Evolutionary conservation across 768 basidiomycete genomes (phyloP), one percentile per base, ranked within the genome.

Genomic region (Neoboletus magnificus): DNA sequence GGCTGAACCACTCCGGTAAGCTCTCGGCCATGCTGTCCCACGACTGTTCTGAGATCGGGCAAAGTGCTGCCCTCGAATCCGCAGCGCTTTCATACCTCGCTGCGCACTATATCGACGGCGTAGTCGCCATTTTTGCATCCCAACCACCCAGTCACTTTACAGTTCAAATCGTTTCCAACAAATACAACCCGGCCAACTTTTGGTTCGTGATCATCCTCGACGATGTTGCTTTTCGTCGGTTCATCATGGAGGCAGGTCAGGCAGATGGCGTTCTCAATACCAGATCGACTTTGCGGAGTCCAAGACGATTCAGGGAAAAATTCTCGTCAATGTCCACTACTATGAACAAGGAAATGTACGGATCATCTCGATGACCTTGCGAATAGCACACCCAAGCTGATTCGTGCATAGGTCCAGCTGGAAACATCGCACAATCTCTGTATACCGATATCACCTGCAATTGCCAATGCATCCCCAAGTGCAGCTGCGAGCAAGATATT

Each of bases 261-360:
- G 96, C 33, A 79, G 94, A 68, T 98, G 96, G 96, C 83, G 95
- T 37, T 94, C 93, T 7, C 81, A 87, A 61, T 98, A 97, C 69
- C 68, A 75, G 10, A 76, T 97, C 47, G 84, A 96, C 68, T 70
- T 90, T 37, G 80, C 5, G 0, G 58, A 77, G 18, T 76, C 80
- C 39, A 80, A 81, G 50, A 79, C 73, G 55, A 77, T 97, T 6
- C 71, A 73, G n/a, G 94, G 93, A 0, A 82, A 77, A 63, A 82
- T 97, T 16, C 76, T 87, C 9, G 81, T 91, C 42, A 90, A 93
- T 63, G 87, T 98, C 13, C 97, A 99, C 71, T 98, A 98, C 67
- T 98, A 95, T 66, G 97, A 99, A 70, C 93, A 97, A 68, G 96
- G 96, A 62, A 96, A 95, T 68, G 93, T 95, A 52, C 48, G 85